These are phyloP conservation scores for Mycena polygramma DNA, from an alignment of 768 basidiomycete species.

Conservation along the genomic window DNA sequence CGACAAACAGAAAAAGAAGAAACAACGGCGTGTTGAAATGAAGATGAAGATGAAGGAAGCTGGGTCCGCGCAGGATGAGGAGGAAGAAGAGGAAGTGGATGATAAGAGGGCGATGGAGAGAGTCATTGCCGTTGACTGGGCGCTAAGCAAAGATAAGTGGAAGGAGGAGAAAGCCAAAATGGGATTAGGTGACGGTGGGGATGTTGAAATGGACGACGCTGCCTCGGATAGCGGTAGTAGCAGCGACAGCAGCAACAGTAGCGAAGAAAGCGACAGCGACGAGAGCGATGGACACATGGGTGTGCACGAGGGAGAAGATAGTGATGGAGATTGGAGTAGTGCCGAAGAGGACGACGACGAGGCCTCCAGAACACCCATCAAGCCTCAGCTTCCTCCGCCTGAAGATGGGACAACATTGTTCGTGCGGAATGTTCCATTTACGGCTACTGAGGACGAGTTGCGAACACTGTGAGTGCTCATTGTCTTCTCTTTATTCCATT, in stretches of 20 bases:
- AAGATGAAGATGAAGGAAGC: slow-evolving; percentile 53
- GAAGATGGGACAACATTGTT: slow-evolving; percentile 94
- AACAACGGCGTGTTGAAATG: slow-evolving; percentile 67
- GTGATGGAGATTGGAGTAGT: slow-evolving; percentile 45
- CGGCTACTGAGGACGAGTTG: slow-evolving; percentile 93
- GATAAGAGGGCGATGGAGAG: slow-evolving; percentile 62
- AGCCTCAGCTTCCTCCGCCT: slow-evolving; percentile 83
- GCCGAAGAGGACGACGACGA: slow-evolving; percentile 54
- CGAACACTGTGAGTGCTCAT: slow-evolving; percentile 74
- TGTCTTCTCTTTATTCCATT: background rate
- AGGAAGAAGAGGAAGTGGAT: slow-evolving; percentile 50
- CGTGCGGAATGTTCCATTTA: slow-evolving; percentile 92
- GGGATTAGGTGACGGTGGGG: slow-evolving; percentile 54
- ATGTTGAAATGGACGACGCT: slow-evolving; percentile 52
- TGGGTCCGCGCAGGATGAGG: slow-evolving; percentile 43
- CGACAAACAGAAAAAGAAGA: slow-evolving; percentile 79
- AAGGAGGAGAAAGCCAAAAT: slow-evolving; percentile 79
- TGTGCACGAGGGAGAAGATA: slow-evolving; percentile 51
- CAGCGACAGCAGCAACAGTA: slow-evolving; percentile 41
- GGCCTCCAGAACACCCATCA: slow-evolving; percentile 60
- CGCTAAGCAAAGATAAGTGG: slow-evolving; percentile 94
- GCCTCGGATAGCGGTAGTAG: slow-evolving; percentile 45
- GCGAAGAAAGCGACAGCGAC: slow-evolving; percentile 48
- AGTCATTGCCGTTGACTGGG: slow-evolving; percentile 95
- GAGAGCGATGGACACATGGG: slow-evolving; percentile 60